Base-by-base conservation (phyloP, 2,329 filamentous ascomycete species). In the Teratosphaeria gauchensis region DNA sequence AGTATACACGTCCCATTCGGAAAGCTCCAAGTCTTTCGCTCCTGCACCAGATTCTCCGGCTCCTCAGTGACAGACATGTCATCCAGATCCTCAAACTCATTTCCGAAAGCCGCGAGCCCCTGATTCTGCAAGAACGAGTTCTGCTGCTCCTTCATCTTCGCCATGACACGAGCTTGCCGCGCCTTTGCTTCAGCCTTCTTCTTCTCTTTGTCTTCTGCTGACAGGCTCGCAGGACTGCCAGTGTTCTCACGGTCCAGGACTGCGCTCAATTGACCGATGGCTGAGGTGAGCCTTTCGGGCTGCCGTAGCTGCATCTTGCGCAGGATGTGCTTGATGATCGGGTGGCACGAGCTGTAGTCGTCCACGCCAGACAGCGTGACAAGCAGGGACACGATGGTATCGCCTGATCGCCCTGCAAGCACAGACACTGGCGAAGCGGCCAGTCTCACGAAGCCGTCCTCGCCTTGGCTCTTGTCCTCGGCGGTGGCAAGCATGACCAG, bases 111-210 rank as follows among this genome's bases (percentile, higher is more conserved):
- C 72, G 96, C 89, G 61, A 96, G 83, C 51, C 86, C 87, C 72
- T 96, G 92, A 63, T 87, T 94, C 58, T 90, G 88, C 76, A 99
- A 78, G 75, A 99, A 99, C 67, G 85, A 94, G 74, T 95, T 92
- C 71, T 97, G 95, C 70, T 99, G 92, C 70, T 96, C 88, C 72
- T 97, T 94, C 75, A 99, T 96, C 70, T 96, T 91, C 1, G 92
- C 94, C 92, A 99, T 96, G 33, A 99, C 90, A 68, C 85, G 88
- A 1, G 92, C 92, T 73, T 97, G 92, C 24, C 94, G 85, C 66
- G 91, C 92, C 48, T 92, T 76, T 0, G 94, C 94, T 56, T 92
- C 89, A 73, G 89, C 88, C 79, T 96, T 99, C 78, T 92, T 96
- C 61, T 84, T 82, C 68, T 92, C 89, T 64, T 87, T 87, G 60